A percentile compares a stretch with the other conserved stretches of the same genome.
Evolutionary conservation across 441 rosid genomes (phyloP).

Genomic region (Eruca vesicaria): DNA sequence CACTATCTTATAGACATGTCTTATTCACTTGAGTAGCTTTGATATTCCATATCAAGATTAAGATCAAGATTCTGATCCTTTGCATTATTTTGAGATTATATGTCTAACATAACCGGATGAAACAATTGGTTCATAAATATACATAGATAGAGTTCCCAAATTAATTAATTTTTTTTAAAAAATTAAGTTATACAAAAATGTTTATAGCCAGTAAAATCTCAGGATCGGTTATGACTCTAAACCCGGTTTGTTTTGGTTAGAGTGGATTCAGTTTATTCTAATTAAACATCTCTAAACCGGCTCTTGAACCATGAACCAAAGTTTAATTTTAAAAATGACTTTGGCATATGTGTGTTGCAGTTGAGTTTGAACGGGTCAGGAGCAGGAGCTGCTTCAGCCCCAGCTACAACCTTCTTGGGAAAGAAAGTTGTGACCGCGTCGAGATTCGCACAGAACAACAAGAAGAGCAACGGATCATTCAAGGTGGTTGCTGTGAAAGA

Average conservation of each 20-base stretch:
- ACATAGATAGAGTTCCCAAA: background rate
- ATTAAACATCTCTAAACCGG: conserved; percentile 4
- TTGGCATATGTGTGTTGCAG: conserved; percentile 40
- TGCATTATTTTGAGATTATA: conserved; percentile 15
- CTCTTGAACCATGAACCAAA: conserved; percentile 4
- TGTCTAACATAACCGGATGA: background rate
- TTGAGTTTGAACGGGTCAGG: conserved; percentile 74
- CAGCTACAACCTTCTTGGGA: conserved; percentile 64
- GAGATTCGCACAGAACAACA: conserved; percentile 45
- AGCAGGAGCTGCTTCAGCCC: conserved; percentile 51
- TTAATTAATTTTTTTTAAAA: background rate
- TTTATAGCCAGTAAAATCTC: background rate
- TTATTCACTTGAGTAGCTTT: conserved; percentile 2
- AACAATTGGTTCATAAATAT: background rate
- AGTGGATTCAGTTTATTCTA: background rate
- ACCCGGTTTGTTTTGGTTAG: background rate
- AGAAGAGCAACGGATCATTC: conserved; percentile 44
- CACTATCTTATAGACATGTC: background rate
- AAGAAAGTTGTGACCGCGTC: conserved; percentile 63
- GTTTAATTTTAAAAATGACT: background rate
- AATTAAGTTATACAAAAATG: background rate
- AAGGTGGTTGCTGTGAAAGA: conserved; percentile 60
- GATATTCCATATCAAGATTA: background rate
- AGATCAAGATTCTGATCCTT: background rate
- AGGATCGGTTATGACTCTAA: background rate